These are phyloP conservation scores for Lomentospora prolificans DNA, from an alignment of 2,329 filamentous ascomycete species.

Conservation along the genomic window DNA sequence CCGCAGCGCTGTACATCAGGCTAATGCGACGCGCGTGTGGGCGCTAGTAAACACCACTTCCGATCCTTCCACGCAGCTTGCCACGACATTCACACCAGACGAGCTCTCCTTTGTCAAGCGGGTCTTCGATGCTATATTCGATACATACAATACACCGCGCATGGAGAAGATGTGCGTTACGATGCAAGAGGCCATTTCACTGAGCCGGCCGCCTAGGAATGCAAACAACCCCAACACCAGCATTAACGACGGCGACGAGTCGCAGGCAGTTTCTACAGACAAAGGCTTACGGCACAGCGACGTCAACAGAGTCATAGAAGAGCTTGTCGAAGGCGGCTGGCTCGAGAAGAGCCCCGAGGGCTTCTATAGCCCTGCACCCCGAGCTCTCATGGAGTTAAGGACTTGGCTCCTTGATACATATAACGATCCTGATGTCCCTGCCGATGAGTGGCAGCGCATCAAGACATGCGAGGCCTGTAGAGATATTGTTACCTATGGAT, in stretches of 20 bases:
- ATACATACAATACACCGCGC: slow-evolving; percentile 69
- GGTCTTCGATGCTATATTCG: slow-evolving; percentile 84
- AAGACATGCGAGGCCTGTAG: slow-evolving; percentile 83
- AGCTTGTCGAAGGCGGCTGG: slow-evolving; percentile 73
- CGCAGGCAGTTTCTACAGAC: slow-evolving; percentile 27
- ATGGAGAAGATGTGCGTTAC: slow-evolving; percentile 77
- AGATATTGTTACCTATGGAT: slow-evolving; percentile 77
- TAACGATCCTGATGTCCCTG: slow-evolving; percentile 60
- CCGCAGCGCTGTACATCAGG: slow-evolving; percentile 62
- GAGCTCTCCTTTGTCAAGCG: slow-evolving; percentile 87
- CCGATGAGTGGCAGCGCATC: slow-evolving; percentile 60
- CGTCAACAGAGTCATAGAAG: slow-evolving; percentile 61
- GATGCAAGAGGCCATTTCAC: slow-evolving; percentile 66
- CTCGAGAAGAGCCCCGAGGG: slow-evolving; percentile 62
- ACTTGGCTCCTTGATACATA: slow-evolving; percentile 82
- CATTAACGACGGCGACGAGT: slow-evolving; percentile 21
- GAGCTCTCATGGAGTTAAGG: slow-evolving; percentile 75
- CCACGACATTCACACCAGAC: slow-evolving; percentile 69
- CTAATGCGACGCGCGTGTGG: slow-evolving; percentile 56
- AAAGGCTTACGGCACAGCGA: slow-evolving; percentile 64
- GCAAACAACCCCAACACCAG: slow-evolving; percentile 18
- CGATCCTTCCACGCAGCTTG: slow-evolving; percentile 77
- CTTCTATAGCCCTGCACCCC: slow-evolving; percentile 67
- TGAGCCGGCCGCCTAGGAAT: slow-evolving; percentile 43
- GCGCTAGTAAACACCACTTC: slow-evolving; percentile 82